Evolutionary conservation across 257 asterid species (phyloP), one percentile per base, ranked within the genome.

Genomic region (Sherardia arvensis): DNA sequence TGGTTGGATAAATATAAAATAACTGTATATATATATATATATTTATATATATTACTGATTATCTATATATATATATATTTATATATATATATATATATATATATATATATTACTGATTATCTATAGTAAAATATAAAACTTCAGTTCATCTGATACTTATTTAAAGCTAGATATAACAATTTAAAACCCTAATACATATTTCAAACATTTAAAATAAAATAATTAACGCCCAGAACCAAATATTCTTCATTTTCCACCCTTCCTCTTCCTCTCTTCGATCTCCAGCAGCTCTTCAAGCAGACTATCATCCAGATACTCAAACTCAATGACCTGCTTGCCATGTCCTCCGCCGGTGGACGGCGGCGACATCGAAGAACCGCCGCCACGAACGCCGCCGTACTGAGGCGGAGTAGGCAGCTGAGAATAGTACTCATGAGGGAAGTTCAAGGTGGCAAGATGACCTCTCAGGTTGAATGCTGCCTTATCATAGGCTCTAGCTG

Each of bases 221-320:
- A 34, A 34, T 34, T 6, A 34, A 34, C 2, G 43, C 43, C 43
- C 51, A 15, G 17, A 43, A 14, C 7, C 20, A 40, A 1, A 40
- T 3, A 14, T 3, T 17, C 51, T 43, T 62, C 68, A 73, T 32
- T 59, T 65, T 28, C 70, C 51, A 43, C 51, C 71, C 34, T 75
- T 74, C 73, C 69, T 74, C 62, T 71, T 77, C 70, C 73, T 56
- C 4, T 75, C 81, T 29, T 80, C 70, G 0, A 77, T 69, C 8
- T 71, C 87, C 9, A 85, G 86, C 54, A 85, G 81, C 66, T 79
- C 82, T 65, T 85, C 94, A 74, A 85, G 25, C 73, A 85, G 62
- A 40, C 80, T 81, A 38, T 81, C 66, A 28, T 79, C 90, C 40
- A 71, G 69, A 69, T 26, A 85, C 69, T 79, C 84, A 22, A 85